A percentile compares a stretch with the other conserved stretches of the same genome.
Conservation (phyloP, 257 asterid species). For the Dorcoceras hygrometricum region DNA sequence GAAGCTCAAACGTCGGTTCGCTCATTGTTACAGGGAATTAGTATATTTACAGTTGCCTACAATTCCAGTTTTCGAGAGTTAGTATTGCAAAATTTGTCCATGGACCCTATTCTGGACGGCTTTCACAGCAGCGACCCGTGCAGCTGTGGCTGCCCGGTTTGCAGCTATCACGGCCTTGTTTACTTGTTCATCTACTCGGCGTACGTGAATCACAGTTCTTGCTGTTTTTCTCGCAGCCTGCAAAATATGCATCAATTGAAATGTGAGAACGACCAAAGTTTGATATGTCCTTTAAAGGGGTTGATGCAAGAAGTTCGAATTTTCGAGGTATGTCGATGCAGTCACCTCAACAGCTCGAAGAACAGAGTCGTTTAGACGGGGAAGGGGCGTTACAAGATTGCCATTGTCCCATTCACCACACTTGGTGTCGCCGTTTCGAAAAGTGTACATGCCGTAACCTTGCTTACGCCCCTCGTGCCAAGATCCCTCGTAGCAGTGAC, state of each 20-base stretch:
- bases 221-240: conserved; percentile 87
- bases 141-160: conserved; percentile 82
- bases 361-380: conserved; percentile 34
- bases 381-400: conserved; percentile 36
- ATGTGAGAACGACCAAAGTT: neutral
- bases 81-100: conserved; percentile 66
- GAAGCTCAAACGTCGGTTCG: conserved; percentile 20
- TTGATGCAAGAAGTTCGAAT: neutral
- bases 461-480: conserved; percentile 76
- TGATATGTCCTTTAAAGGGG: neutral
- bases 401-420: conserved; percentile 71
- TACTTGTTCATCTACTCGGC: conserved; percentile 62
- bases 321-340: neutral
- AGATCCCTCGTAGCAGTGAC: conserved; percentile 70
- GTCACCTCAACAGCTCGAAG: conserved; percentile 55
- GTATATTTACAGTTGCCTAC: conserved; percentile 38
- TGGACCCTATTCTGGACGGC: conserved; percentile 85
- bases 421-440: conserved; percentile 46
- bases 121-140: conserved; percentile 90
- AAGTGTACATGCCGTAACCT: conserved; percentile 63
- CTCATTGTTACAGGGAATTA: conserved; percentile 13
- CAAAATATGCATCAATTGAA: conserved; percentile 2
- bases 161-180: conserved; percentile 77
- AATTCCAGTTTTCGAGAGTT: conserved; percentile 33
- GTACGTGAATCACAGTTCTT: conserved; percentile 49